phyloP scores from a whole-genome alignment of 495 filamentous ascomycete genomes.

The Bacidia gigantensis region DNA sequence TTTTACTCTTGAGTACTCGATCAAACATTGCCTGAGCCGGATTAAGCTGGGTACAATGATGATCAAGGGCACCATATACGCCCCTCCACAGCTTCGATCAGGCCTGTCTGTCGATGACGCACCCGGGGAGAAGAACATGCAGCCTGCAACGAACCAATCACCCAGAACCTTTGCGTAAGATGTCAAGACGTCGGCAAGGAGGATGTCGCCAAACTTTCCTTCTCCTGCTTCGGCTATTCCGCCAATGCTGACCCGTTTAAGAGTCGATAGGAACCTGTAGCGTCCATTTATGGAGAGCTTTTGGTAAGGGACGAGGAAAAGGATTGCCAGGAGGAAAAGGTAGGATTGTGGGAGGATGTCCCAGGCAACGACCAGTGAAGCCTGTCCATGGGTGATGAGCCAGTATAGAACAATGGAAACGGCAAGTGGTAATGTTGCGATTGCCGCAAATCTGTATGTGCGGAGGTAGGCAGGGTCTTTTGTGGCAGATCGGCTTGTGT shows the following conservation, averaged over 20 bases:
- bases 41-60: constrained; percentile 71
- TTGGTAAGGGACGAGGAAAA: constrained; percentile 62
- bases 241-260: constrained; percentile 61
- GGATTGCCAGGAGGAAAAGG: constrained; percentile 51
- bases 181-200: constrained; percentile 89
- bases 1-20: constrained; percentile 66
- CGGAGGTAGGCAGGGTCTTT: constrained; percentile 62
- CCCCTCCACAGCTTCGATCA: constrained; percentile 65
- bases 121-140: constrained; percentile 67
- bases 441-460: constrained; percentile 66
- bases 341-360: constrained; percentile 72
- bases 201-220: constrained; percentile 85
- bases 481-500: constrained; percentile 52
- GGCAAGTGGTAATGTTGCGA: constrained; percentile 54
- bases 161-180: constrained; percentile 85
- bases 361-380: constrained; percentile 52
- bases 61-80: constrained; percentile 61
- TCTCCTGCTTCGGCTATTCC: constrained; percentile 67
- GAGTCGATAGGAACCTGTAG: constrained; percentile 52
- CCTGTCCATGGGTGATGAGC: constrained; percentile 55
- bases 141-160: constrained; percentile 75
- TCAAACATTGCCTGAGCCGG: constrained; percentile 82
- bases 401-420: constrained; percentile 70
- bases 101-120: constrained; percentile 65
- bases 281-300: constrained; percentile 59